Evolutionary conservation across 495 filamentous ascomycete genomes (phyloP).

Genomic region (Beverwykella pulmonaria): DNA sequence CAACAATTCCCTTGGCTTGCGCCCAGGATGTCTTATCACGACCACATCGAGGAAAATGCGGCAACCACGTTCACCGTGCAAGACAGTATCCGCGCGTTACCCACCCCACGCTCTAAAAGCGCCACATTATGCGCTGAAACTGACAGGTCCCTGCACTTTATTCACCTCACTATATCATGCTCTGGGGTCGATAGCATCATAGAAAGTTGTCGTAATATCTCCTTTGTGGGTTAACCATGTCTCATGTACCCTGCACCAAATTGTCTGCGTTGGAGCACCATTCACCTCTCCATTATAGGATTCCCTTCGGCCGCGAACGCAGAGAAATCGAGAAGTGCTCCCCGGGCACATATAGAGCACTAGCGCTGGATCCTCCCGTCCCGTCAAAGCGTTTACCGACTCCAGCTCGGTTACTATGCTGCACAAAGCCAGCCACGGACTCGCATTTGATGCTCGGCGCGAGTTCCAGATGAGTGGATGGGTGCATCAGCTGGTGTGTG

Average conservation of each 20-base stretch:
- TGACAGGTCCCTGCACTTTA: not conserved
- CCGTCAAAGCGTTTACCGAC: not conserved
- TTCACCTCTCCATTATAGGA: not conserved
- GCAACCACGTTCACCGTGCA: not conserved
- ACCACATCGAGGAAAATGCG: not conserved
- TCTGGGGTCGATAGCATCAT: too few species aligned
- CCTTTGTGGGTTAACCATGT: too few species aligned
- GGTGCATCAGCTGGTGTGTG: conserved; percentile 8
- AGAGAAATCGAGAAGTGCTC: not conserved
- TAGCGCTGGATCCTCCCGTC: conserved; percentile 23
- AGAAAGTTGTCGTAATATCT: too few species aligned
- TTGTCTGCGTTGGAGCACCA: not conserved
- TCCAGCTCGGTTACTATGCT: conserved; percentile 12
- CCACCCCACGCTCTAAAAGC: conserved; percentile 12
- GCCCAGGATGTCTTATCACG: not conserved
- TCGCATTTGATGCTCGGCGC: not conserved
- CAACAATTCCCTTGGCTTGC: not conserved
- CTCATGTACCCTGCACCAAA: too few species aligned
- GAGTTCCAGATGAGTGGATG: not conserved
- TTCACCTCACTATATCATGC: not conserved
- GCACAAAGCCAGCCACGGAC: conserved; percentile 1
- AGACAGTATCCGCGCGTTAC: not conserved
- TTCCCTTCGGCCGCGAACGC: not conserved
- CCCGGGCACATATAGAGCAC: not conserved
- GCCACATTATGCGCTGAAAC: conserved; percentile 14